Evolutionary conservation across 164 flowering plant genomes (phyloP).

Genomic region (Chloranthus sessilifolius): DNA sequence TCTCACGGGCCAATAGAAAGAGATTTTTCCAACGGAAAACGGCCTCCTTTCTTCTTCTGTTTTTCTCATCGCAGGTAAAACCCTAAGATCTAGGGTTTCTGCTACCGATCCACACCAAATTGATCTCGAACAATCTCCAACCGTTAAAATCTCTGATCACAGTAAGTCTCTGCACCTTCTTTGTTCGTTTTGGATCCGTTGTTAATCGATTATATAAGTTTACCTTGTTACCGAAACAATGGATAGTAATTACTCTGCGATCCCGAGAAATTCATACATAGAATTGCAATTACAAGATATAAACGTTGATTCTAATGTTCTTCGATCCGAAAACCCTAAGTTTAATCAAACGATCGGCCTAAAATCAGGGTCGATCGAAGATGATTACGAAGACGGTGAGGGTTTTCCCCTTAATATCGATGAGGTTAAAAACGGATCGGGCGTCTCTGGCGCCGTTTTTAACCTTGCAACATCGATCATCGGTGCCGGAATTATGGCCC

Average conservation of each 20-base stretch:
- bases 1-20: no score
- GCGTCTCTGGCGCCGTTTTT: conserved; percentile 77
- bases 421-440: conserved; percentile 42
- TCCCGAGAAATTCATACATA: conserved; percentile 35
- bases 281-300: conserved; percentile 40
- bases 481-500: conserved; percentile 99
- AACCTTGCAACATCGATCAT: conserved; percentile 85
- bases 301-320: not conserved
- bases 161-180: no score
- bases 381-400: conserved; percentile 4
- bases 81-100: conserved; percentile 5
- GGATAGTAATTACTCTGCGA: conserved; percentile 53
- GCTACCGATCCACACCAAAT: not conserved
- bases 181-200: no score
- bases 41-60: not conserved
- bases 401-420: conserved; percentile 8
- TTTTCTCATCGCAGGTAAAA: not conserved
- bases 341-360: conserved; percentile 2
- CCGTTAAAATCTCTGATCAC: no score
- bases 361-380: not conserved
- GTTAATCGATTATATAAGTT: no score
- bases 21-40: no score
- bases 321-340: conserved; percentile 8
- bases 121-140: no score
- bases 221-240: no score